Base-by-base conservation (phyloP, 176 grass and related monocot species). In the Eragrostis curvula region DNA sequence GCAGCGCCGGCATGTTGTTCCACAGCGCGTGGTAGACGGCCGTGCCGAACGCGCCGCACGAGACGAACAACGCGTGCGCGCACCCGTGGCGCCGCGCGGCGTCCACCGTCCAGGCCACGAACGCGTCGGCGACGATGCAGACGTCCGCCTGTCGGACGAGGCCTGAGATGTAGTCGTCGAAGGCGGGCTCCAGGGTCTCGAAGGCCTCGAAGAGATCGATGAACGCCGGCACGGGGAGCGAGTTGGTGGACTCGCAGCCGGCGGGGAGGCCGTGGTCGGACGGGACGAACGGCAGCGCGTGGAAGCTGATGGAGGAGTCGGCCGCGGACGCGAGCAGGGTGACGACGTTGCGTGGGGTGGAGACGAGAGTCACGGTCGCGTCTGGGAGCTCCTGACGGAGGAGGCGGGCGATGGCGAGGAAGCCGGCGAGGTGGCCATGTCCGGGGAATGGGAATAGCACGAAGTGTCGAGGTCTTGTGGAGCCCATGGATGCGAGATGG, bases 41-140 rank as follows among this genome's bases (percentile, higher is more conserved):
- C 17, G 28, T 66, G 67, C 87, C 87, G 66, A 79, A 79, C 39
- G 87, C 81, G 17, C 87, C 67, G 60, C 66, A 66, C 7, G 87
- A 84, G 5, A 48, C 28, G 43, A 84, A 74, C 29, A 74, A 18
- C 29, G 81, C 58, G 66, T 89, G 81, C 47, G 42, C 30, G 16
- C 75, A 36, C 32, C 32, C 48, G 17, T 46, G 82, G 0, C 69
- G 63, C 47, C 71, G 80, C 29, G 87, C 87, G 20, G 80, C 70
- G 50, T 63, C 47, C 20, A 68, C 36, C 21, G 81, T 84, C 87
- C 87, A 89, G 2, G 81, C 67, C 2, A 80, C 17, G 57, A 89
- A 89, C 24, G 15, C 1, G 42, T 89, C 87, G 15, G 74, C 45
- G 39, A 89, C 32, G 58, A 89, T 13, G 20, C 47, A 30, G 25